Evolutionary conservation across 805 yeast species (phyloP).

Genomic region (Metahyphopichia silvanorum): DNA sequence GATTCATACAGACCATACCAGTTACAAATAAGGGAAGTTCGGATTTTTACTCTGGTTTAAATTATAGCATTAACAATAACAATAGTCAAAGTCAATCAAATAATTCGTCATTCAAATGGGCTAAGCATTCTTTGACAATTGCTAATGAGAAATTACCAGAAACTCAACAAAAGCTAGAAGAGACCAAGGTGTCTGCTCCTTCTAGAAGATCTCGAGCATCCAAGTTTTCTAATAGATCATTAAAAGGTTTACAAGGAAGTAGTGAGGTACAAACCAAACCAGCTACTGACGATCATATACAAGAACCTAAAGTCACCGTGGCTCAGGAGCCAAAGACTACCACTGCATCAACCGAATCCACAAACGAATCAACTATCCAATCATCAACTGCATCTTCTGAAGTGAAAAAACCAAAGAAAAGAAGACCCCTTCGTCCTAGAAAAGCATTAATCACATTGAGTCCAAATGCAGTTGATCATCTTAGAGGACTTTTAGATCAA

Average conservation of each 20-base stretch:
- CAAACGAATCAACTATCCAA: constrained; percentile 1
- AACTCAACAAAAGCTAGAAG: constrained; percentile 3
- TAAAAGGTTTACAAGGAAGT: constrained; percentile 7
- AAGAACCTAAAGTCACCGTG: constrained; percentile 1
- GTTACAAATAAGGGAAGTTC: constrained; percentile 12
- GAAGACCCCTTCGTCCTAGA: constrained; percentile 78
- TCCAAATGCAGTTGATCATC: constrained; percentile 70
- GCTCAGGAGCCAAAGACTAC: constrained; percentile 4
- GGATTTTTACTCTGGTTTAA: constrained; percentile 20
- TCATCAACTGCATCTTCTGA: constrained; percentile 3
- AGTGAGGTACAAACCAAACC: constrained; percentile 3
- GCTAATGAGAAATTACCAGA: constrained; percentile 7
- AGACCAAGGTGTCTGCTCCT: constrained; percentile 9
- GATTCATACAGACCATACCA: constrained; percentile 36
- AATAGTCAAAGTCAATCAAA: not conserved
- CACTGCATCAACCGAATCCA: constrained; percentile 3
- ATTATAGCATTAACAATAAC: constrained; percentile 9
- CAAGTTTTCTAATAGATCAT: constrained; percentile 14
- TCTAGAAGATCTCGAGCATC: constrained; percentile 33
- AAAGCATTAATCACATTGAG: constrained; percentile 86
- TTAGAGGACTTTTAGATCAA: constrained; percentile 61
- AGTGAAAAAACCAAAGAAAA: constrained; percentile 19
- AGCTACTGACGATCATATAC: not conserved
- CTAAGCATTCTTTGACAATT: constrained; percentile 23
- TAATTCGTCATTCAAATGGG: constrained; percentile 23